Conservation (phyloP, 1,284 basidiomycete species). For the Fomitopsis betulina region DNA sequence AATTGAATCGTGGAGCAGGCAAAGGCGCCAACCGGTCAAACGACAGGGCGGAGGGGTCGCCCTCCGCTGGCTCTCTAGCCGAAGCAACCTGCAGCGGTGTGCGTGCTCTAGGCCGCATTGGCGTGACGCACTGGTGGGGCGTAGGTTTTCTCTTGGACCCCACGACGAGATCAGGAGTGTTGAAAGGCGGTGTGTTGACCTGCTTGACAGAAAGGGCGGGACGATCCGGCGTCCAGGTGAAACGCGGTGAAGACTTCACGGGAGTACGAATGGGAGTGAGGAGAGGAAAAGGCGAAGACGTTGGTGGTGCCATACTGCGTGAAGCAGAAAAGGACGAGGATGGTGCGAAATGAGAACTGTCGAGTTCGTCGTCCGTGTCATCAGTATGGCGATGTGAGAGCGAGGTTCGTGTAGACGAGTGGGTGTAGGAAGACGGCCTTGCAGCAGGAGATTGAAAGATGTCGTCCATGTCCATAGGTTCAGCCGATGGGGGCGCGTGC, state of each 20-base stretch:
- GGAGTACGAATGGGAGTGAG: conserved; percentile 48
- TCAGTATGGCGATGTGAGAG: conserved; percentile 17
- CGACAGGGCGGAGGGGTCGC: conserved; percentile 17
- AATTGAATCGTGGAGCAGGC: conserved; percentile 50
- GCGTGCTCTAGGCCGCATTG: conserved; percentile 25
- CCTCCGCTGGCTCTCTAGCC: conserved; percentile 13
- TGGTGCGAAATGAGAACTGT: conserved; percentile 46
- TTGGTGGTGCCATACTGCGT: conserved; percentile 36
- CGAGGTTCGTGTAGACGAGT: conserved; percentile 27
- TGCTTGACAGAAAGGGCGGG: conserved; percentile 28
- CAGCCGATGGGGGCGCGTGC: conserved; percentile 23
- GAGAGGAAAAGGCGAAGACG: conserved; percentile 24
- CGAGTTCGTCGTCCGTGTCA: conserved; percentile 45
- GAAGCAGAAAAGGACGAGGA: conserved; percentile 36
- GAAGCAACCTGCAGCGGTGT: conserved; percentile 31
- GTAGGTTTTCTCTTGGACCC: conserved; percentile 68
- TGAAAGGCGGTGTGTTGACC: conserved; percentile 20
- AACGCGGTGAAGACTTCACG: conserved; percentile 40
- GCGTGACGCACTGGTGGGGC: conserved; percentile 45
- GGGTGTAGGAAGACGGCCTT: conserved; percentile 35
- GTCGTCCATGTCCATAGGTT: conserved; percentile 38
- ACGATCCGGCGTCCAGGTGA: conserved; percentile 21
- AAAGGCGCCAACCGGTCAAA: conserved; percentile 67
- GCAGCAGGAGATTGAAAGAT: conserved; percentile 50
- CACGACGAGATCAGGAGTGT: conserved; percentile 15